These are phyloP conservation scores for Eutypa lata DNA, from an alignment of 2,329 filamentous ascomycete species.

Conservation along the genomic window DNA sequence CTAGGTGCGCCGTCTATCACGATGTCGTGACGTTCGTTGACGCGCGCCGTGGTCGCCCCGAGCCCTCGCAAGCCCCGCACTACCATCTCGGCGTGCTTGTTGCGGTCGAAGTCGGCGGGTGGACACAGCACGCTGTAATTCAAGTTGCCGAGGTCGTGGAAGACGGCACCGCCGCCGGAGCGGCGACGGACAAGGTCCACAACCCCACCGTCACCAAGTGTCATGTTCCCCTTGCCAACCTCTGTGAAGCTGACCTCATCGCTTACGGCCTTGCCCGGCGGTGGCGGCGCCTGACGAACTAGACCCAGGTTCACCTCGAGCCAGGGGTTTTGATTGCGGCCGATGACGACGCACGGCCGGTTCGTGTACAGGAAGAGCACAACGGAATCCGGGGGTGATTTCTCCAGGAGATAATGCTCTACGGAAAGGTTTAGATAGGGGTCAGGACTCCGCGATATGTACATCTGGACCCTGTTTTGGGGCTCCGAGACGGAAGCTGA, in stretches of 20 bases:
- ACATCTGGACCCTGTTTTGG: slow-evolving; percentile 60
- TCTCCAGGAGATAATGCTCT: slow-evolving; percentile 83
- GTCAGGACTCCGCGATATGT: slow-evolving; percentile 65
- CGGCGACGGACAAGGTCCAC: slow-evolving; percentile 73
- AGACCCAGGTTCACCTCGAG: slow-evolving; percentile 75
- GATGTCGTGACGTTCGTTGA: slow-evolving; percentile 93
- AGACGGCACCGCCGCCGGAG: slow-evolving; percentile 88
- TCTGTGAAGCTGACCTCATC: slow-evolving; percentile 15
- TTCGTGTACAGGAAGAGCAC: slow-evolving; percentile 89
- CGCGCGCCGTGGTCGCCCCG: slow-evolving; percentile 58
- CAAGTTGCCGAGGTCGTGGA: slow-evolving; percentile 88
- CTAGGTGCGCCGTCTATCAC: slow-evolving; percentile 42
- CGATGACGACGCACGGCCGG: slow-evolving; percentile 81
- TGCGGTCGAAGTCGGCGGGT: slow-evolving; percentile 69
- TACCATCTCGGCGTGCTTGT: slow-evolving; percentile 90
- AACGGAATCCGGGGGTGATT: slow-evolving; percentile 66
- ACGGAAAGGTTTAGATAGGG: slow-evolving; percentile 91
- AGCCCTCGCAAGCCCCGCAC: slow-evolving; percentile 71
- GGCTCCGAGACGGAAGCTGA: slow-evolving; percentile 37
- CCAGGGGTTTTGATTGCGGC: slow-evolving; percentile 98
- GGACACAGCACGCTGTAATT: slow-evolving; percentile 94
- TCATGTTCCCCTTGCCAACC: slow-evolving; percentile 12
- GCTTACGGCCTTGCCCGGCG: no score
- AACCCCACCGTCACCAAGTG: slow-evolving; percentile 22
- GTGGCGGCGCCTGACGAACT: slow-evolving; percentile 34